A percentile compares a stretch with the other conserved stretches of the same genome.
Conservation (phyloP, 83 land plant species). For the Picea abies region DNA sequence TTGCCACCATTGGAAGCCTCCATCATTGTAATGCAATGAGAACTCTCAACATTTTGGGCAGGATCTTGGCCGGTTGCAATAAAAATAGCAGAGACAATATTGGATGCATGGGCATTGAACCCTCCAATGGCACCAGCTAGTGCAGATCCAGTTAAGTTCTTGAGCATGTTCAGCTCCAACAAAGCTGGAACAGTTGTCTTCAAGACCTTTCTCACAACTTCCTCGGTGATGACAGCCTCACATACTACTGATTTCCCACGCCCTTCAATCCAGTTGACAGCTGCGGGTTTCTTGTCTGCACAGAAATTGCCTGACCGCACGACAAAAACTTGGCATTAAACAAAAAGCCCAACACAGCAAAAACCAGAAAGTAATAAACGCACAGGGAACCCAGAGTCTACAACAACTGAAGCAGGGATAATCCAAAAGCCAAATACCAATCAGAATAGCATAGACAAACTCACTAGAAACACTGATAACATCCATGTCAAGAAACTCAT, state of each 20-base stretch:
- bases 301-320: conserved; percentile 38
- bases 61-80: conserved; percentile 93
- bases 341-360: too few relatives aligned
- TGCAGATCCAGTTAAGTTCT: conserved; percentile 82
- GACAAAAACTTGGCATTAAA: too few relatives aligned
- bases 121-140: conserved; percentile 88
- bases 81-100: conserved; percentile 82
- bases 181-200: conserved; percentile 75
- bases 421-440: too few relatives aligned
- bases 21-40: conserved; percentile 89
- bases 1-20: conserved; percentile 75
- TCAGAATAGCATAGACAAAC: too few relatives aligned
- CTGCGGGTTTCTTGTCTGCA: conserved; percentile 87
- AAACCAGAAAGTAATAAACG: too few relatives aligned
- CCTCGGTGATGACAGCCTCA: conserved; percentile 76
- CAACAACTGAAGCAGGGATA: too few relatives aligned
- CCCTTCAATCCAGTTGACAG: conserved; percentile 91
- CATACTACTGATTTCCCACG: conserved; percentile 81
- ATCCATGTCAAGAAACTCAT: conserved; percentile 80
- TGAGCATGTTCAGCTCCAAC: conserved; percentile 83
- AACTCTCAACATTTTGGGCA: conserved; percentile 92
- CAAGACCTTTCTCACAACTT: conserved; percentile 71
- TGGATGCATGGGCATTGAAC: conserved; percentile 88
- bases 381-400: too few relatives aligned
- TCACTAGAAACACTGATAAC: conserved; percentile 55